phyloP scores from a whole-genome alignment of 139 green algal species.

The Pedinophyceae sp. region DNA sequence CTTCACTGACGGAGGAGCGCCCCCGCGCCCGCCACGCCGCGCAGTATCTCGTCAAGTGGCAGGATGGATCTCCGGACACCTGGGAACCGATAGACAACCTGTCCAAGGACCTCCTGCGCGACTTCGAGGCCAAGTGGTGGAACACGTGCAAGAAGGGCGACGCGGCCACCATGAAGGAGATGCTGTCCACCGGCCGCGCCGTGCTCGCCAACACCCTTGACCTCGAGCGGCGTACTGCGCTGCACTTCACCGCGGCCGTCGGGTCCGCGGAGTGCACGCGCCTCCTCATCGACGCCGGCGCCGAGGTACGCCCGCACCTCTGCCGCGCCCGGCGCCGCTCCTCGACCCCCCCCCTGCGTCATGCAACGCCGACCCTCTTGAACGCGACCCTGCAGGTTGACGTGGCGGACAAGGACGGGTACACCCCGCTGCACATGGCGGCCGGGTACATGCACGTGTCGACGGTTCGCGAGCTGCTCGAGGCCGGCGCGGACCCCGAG shows the following conservation, averaged over 20 bases:
- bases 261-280: conserved; percentile 34
- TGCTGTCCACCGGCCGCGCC: conserved; percentile 37
- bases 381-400: too few relatives aligned
- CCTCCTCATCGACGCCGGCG: conserved; percentile 42
- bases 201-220: conserved; percentile 47
- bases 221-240: conserved; percentile 48
- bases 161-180: conserved; percentile 24
- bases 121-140: conserved; percentile 78
- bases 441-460: conserved; percentile 50
- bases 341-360: too few relatives aligned
- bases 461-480: conserved; percentile 37
- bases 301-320: too few relatives aligned
- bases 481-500: conserved; percentile 44
- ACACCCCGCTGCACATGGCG: conserved; percentile 72
- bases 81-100: conserved; percentile 52
- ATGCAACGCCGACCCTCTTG: too few relatives aligned
- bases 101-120: conserved; percentile 60
- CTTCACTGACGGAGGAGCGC: too few relatives aligned
- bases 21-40: conserved; percentile 14
- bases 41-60: conserved; percentile 63
- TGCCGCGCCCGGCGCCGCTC: too few relatives aligned
- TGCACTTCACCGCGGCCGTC: conserved; percentile 65
- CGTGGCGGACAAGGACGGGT: conserved; percentile 51
- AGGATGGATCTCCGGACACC: conserved; percentile 29
- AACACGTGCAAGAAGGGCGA: conserved; percentile 40